Evolutionary conservation across 805 yeast genomes (phyloP), one percentile per base, ranked within the genome.

Genomic region (Myxozyma lipomycoides): DNA sequence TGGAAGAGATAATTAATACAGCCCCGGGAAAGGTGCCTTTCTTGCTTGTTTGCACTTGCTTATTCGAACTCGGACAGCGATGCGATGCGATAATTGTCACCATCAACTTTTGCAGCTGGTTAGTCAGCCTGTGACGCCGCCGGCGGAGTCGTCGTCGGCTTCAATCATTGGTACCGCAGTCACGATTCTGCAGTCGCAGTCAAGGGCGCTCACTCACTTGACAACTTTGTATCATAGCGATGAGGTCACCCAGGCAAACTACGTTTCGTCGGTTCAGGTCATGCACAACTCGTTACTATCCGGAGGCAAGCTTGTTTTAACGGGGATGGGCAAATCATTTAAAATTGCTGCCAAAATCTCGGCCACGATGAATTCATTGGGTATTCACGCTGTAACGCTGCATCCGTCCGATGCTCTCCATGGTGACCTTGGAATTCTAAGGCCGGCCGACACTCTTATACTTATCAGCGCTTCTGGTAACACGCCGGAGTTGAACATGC

Each of bases 401-500:
- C 96, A 88, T 63, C 95, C 96, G 0, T 71, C 86, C 3, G 96
- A 88, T 54, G 96, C 96, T 0, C 70, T 89, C 18, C 96, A 88
- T 65, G 96, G 96, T 4, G 96, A 88, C 65, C 73, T 88, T 60
- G 96, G 96, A 1, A 68, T 82, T 35, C 68, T 89, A 6, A 68
- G 78, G 45, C 75, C 74, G 17, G 70, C 74, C 22, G 75, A 75
- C 51, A 86, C 84, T 56, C 54, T 88, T 46, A 66, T 89, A 2
- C 70, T 86, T 61, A 78, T 88, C 34, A 80, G 90, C 0, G 84
- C 90, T 1, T 82, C 91, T 26, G 96, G 96, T 1, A 82, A 81
- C 60, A 84, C 95, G 0, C 86, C 89, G 0, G 96, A 88, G 64
- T 73, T 89, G 34, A 49, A 80, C 36, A 60, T 61, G 52, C 65